phyloP scores from a whole-genome alignment of 1,139 yeast species.

The Yamadazyma diospyri region DNA sequence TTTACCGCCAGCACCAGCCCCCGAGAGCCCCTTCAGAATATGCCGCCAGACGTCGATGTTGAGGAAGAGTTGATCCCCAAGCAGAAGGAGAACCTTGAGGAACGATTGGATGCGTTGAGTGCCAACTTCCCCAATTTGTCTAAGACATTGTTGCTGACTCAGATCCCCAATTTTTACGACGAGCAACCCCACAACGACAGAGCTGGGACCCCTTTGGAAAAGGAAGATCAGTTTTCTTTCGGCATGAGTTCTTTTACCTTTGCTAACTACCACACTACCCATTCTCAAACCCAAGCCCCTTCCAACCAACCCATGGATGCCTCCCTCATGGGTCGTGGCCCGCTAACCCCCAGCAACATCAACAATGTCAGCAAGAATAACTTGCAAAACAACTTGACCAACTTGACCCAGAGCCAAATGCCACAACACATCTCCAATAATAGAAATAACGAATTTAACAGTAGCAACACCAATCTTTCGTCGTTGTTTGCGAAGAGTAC shows the following conservation, averaged over 20 bases:
- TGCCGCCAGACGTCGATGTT: not conserved
- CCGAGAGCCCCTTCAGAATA: not conserved
- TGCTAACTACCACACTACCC: conserved; percentile 14
- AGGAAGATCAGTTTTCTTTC: conserved; percentile 34
- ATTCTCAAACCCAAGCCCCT: too few species aligned
- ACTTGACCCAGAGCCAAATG: too few species aligned
- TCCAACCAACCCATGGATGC: conserved; percentile 1
- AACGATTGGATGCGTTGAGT: conserved; percentile 5
- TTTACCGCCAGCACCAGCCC: conserved; percentile 5
- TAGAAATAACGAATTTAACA: too few species aligned
- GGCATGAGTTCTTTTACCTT: conserved; percentile 34
- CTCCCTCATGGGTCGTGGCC: conserved; percentile 2
- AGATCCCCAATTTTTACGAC: conserved; percentile 5
- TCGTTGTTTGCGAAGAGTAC: conserved; percentile 19
- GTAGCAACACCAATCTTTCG: conserved; percentile 18
- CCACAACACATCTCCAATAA: too few species aligned
- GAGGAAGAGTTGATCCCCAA: not conserved
- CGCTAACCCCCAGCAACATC: not conserved
- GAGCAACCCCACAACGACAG: not conserved
- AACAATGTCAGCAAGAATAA: conserved; percentile 5
- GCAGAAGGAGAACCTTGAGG: not conserved
- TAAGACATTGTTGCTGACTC: conserved; percentile 27
- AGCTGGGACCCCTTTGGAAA: conserved; percentile 4
- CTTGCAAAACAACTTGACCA: too few species aligned
- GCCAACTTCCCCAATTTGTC: conserved; percentile 14